phyloP scores from a whole-genome alignment of 371 early-diverging fungal genomes.

The Mortierella sp. region DNA sequence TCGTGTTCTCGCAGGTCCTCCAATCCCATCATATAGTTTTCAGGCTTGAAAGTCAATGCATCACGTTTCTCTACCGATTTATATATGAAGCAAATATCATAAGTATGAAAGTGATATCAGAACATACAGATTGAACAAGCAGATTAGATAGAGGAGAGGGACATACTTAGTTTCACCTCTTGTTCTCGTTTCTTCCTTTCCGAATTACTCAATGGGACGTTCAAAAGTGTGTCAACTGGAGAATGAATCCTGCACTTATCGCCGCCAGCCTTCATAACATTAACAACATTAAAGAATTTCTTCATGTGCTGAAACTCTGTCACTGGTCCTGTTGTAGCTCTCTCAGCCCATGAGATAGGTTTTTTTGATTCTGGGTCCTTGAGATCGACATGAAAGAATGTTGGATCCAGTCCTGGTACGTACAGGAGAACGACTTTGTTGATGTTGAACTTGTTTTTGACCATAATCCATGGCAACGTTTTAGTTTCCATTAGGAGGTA shows the following conservation, averaged over 20 bases:
- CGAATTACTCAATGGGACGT: conserved; percentile 39
- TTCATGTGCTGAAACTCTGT: conserved; percentile 36
- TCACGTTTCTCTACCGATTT: not conserved
- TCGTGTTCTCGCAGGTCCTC: conserved; percentile 61
- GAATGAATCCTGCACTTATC: conserved; percentile 36
- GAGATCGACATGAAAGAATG: conserved; percentile 32
- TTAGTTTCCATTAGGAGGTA: conserved; percentile 46
- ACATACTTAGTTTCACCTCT: conserved; percentile 24
- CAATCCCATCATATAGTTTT: conserved; percentile 61
- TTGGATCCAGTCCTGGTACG: conserved; percentile 44
- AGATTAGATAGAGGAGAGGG: not conserved
- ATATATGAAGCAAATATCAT: not conserved
- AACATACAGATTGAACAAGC: not conserved
- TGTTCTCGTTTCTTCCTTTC: conserved; percentile 24
- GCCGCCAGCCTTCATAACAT: conserved; percentile 44
- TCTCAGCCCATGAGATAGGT: conserved; percentile 26
- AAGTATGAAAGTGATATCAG: no score
- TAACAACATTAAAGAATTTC: conserved; percentile 43
- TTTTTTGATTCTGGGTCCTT: conserved; percentile 17
- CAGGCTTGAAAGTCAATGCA: conserved; percentile 22
- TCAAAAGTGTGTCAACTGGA: conserved; percentile 29
- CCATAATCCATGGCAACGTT: conserved; percentile 54
- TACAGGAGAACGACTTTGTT: conserved; percentile 44
- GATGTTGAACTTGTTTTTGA: conserved; percentile 53
- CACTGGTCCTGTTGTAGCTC: conserved; percentile 23